These are phyloP conservation scores for Coprinopsis marcescibilis DNA, from an alignment of 768 basidiomycete genomes.

Conservation along the genomic window DNA sequence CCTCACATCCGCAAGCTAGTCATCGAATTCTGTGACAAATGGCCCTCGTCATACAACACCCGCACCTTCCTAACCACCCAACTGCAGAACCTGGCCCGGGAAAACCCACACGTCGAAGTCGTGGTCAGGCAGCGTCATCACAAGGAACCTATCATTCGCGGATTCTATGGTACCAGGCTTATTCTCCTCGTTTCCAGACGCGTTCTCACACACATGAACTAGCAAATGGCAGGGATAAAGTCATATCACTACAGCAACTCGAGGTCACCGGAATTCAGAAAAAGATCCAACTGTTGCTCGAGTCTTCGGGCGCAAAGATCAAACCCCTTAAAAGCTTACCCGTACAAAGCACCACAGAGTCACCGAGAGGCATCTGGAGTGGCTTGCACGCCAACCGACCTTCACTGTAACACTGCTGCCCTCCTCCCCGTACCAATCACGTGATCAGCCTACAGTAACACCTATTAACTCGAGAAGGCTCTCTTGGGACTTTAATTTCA, in stretches of 20 bases:
- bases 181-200: conserved; percentile 11
- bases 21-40: conserved; percentile 82
- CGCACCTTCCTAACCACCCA: conserved; percentile 64
- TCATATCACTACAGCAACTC: conserved; percentile 71
- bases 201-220: conserved; percentile 14
- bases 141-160: conserved; percentile 75
- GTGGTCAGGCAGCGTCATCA: conserved; percentile 73
- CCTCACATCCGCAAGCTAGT: conserved; percentile 83
- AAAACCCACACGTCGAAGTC: conserved; percentile 80
- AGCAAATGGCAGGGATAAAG: conserved; percentile 89
- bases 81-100: conserved; percentile 57
- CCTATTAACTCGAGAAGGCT: no score
- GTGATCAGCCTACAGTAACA: conserved; percentile 23
- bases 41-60: conserved; percentile 68
- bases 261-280: conserved; percentile 67
- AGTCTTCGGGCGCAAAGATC: conserved; percentile 84
- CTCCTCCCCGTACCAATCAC: conserved; percentile 21
- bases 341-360: conserved; percentile 75
- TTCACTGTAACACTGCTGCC: conserved; percentile 26
- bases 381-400: conserved; percentile 78
- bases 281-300: conserved; percentile 80
- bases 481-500: conserved; percentile 21
- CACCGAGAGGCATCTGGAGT: conserved; percentile 86
- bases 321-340: conserved; percentile 68
- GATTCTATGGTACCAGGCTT: conserved; percentile 65